These are phyloP conservation scores for Tetracladium setigerum DNA, from an alignment of 495 filamentous ascomycete species.

Conservation along the genomic window DNA sequence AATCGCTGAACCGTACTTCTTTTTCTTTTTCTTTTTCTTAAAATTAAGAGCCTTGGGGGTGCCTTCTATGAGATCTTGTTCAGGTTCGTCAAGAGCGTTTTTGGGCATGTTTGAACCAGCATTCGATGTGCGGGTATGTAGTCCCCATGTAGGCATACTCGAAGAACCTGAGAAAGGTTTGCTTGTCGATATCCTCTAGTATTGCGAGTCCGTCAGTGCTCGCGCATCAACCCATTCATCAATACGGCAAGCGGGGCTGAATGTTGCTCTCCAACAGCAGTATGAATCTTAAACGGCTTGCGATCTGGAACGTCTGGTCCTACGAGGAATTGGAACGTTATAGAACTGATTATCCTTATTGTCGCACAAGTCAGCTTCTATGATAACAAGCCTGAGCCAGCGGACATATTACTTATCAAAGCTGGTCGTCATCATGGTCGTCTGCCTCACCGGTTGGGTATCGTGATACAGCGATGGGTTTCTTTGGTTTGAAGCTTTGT, in stretches of 20 bases:
- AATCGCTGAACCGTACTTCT: constrained; percentile 1
- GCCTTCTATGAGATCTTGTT: too few relatives aligned
- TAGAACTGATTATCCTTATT: constrained; percentile 38
- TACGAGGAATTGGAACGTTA: constrained; percentile 43
- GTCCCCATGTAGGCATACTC: constrained; percentile 45
- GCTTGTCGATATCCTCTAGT: constrained; percentile 38
- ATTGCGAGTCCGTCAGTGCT: constrained; percentile 34
- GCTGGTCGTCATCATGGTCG: too few relatives aligned
- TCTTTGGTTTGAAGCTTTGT: too few relatives aligned
- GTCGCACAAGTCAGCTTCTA: too few relatives aligned
- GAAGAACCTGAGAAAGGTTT: constrained; percentile 40
- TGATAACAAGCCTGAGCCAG: too few relatives aligned
- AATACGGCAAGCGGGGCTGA: constrained; percentile 38
- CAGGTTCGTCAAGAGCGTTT: too few relatives aligned
- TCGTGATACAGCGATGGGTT: too few relatives aligned
- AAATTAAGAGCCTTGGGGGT: too few relatives aligned
- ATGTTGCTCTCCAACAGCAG: constrained; percentile 38
- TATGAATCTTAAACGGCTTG: constrained; percentile 38
- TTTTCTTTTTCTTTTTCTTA: not conserved
- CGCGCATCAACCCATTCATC: constrained; percentile 37
- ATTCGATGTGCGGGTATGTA: constrained; percentile 28
- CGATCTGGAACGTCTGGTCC: constrained; percentile 35
- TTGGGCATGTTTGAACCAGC: too few relatives aligned
- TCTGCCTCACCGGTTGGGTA: too few relatives aligned
- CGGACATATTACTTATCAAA: too few relatives aligned